Conservation (phyloP, 2,329 filamentous ascomycete species). For the Ophioceras dolichostomum region DNA sequence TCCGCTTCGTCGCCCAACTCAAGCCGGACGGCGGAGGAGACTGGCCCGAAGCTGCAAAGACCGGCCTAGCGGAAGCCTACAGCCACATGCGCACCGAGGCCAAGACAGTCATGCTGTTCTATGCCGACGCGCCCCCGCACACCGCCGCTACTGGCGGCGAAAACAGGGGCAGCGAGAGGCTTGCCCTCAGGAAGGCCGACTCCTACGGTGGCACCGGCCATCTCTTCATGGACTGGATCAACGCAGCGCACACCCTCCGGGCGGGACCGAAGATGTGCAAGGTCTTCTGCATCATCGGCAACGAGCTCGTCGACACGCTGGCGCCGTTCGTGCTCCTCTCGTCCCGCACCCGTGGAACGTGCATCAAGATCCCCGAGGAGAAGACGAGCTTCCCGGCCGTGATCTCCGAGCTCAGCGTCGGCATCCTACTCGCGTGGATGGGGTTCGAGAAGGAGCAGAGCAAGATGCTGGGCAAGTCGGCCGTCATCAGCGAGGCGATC, state of each 20-base stretch:
- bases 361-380: slow-evolving; percentile 17
- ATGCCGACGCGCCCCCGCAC: slow-evolving; percentile 20
- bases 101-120: slow-evolving; percentile 36
- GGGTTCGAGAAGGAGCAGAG: slow-evolving; percentile 16
- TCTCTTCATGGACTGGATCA: slow-evolving; percentile 31
- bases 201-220: slow-evolving; percentile 19
- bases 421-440: slow-evolving; percentile 31
- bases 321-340: slow-evolving; percentile 28
- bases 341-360: slow-evolving; percentile 25
- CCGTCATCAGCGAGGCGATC: slow-evolving; percentile 4
- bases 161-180: slow-evolving; percentile 18
- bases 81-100: slow-evolving; percentile 31
- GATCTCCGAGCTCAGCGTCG: slow-evolving; percentile 28
- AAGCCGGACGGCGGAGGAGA: slow-evolving; percentile 22
- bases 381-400: slow-evolving; percentile 7
- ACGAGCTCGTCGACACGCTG: slow-evolving; percentile 8
- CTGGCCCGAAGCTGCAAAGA: slow-evolving; percentile 35
- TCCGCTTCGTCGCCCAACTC: slow-evolving; percentile 22
- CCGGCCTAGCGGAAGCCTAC: slow-evolving; percentile 32
- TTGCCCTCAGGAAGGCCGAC: slow-evolving; percentile 5
- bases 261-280: slow-evolving; percentile 24
- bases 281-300: slow-evolving; percentile 28
- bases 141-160: slow-evolving; percentile 8
- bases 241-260: slow-evolving; percentile 20
- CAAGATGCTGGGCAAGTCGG: background rate